Conservation (phyloP, 2,329 filamentous ascomycete species). For the Clonostachys solani region DNA sequence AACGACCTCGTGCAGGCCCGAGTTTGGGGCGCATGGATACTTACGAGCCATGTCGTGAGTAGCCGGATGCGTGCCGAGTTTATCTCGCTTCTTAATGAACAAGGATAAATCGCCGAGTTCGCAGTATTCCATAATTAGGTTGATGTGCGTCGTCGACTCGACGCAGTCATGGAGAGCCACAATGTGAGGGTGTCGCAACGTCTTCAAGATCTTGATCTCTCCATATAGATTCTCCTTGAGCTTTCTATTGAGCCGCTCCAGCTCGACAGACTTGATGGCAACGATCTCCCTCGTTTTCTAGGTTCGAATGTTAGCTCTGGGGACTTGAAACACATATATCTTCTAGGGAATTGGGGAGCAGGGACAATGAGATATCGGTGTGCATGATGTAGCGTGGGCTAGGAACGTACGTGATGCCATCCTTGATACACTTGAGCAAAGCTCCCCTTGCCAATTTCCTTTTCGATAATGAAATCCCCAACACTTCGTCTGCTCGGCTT, state of each 20-base stretch:
- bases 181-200: conserved; percentile 91
- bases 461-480: conserved; percentile 76
- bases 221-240: conserved; percentile 92
- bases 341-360: neutral
- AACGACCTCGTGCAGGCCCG: conserved; percentile 94
- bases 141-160: conserved; percentile 83
- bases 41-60: conserved; percentile 89
- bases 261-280: conserved; percentile 94
- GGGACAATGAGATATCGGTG: neutral
- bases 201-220: conserved; percentile 94
- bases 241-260: conserved; percentile 88
- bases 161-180: conserved; percentile 93
- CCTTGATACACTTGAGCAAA: conserved; percentile 94
- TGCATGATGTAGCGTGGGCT: neutral
- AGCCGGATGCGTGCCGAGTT: conserved; percentile 72
- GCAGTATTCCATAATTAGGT: conserved; percentile 98
- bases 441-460: conserved; percentile 94
- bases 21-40: conserved; percentile 78
- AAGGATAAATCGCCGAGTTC: conserved; percentile 89
- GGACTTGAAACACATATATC: neutral
- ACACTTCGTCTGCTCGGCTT: conserved; percentile 35
- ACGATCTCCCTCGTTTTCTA: conserved; percentile 79
- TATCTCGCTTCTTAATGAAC: conserved; percentile 93
- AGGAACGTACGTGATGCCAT: conserved; percentile 64
- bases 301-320: neutral